Conservation (phyloP, 1,284 basidiomycete genomes). For the Exobasidium rhododendri region DNA sequence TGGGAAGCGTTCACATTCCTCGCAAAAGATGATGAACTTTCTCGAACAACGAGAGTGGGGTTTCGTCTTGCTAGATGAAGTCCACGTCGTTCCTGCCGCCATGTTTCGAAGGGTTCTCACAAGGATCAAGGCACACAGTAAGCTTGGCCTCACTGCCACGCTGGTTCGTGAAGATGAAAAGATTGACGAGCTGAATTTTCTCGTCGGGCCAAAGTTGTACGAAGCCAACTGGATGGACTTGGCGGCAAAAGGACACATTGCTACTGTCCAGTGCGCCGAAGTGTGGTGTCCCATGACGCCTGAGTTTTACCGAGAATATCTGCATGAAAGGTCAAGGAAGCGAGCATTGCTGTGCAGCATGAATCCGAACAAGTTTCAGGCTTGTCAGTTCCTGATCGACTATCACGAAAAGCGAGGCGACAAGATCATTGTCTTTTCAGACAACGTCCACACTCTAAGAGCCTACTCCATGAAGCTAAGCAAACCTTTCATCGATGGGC, state of each 20-base stretch:
- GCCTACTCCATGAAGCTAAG: constrained; percentile 91
- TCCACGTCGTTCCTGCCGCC: constrained; percentile 54
- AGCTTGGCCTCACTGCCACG: constrained; percentile 62
- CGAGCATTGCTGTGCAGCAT: constrained; percentile 97
- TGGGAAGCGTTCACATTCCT: constrained; percentile 53
- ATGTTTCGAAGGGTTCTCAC: constrained; percentile 55
- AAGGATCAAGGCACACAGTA: constrained; percentile 54
- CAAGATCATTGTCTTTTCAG: constrained; percentile 99
- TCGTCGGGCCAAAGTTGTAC: constrained; percentile 98
- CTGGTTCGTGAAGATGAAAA: constrained; percentile 99
- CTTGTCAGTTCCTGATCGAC: constrained; percentile 96
- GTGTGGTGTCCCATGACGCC: constrained; percentile 99
- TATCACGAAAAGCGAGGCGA: constrained; percentile 97
- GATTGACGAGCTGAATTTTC: constrained; percentile 96
- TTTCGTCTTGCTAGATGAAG: constrained; percentile 53
- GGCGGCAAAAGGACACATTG: constrained; percentile 97
- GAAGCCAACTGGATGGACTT: constrained; percentile 99
- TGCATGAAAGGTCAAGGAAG: constrained; percentile 85
- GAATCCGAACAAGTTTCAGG: constrained; percentile 99
- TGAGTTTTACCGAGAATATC: constrained; percentile 98
- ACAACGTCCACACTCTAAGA: constrained; percentile 95
- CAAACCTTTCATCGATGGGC: constrained; percentile 95
- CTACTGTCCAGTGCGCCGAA: constrained; percentile 92
- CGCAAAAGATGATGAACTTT: constrained; percentile 56
- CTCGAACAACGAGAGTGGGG: constrained; percentile 54